These are phyloP conservation scores for Scenedesmus sp. DNA, from an alignment of 163 green algal species.

Conservation along the genomic window DNA sequence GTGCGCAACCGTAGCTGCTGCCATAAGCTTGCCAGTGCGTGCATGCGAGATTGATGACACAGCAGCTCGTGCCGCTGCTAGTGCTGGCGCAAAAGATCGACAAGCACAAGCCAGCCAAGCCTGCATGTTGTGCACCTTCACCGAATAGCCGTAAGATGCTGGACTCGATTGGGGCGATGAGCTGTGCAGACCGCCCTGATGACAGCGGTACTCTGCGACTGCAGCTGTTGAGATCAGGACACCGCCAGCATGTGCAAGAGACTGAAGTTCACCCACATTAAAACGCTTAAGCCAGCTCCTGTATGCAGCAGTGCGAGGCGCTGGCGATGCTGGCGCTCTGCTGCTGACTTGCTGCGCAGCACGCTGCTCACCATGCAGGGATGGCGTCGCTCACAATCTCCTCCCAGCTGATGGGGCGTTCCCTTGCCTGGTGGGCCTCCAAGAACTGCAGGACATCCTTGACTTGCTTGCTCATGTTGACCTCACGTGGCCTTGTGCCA, in stretches of 20 bases:
- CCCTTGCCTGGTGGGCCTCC: constrained; percentile 24
- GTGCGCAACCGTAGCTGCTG: not conserved
- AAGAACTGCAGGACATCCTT: constrained; percentile 40
- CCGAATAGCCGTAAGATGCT: too few relatives aligned
- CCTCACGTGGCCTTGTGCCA: not conserved
- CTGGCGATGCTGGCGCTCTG: not conserved
- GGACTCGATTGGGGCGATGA: too few relatives aligned
- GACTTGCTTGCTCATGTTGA: constrained; percentile 48
- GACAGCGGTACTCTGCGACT: not conserved
- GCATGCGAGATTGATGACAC: too few relatives aligned
- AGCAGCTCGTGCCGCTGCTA: too few relatives aligned
- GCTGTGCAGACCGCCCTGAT: not conserved
- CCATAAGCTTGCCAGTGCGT: too few relatives aligned
- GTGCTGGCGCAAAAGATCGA: too few relatives aligned
- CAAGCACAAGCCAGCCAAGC: too few relatives aligned
- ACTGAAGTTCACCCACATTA: not conserved
- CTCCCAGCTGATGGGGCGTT: constrained; percentile 19
- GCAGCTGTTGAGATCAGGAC: not conserved
- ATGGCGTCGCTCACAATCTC: constrained; percentile 37
- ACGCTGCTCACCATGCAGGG: constrained; percentile 20
- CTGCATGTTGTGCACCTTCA: too few relatives aligned
- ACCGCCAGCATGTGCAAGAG: not conserved
- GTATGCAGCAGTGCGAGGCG: not conserved
- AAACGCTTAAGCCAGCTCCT: too few relatives aligned
- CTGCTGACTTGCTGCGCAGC: not conserved